Base-by-base conservation (phyloP, 805 yeast species). In the Starmerella gropengiesseri region DNA sequence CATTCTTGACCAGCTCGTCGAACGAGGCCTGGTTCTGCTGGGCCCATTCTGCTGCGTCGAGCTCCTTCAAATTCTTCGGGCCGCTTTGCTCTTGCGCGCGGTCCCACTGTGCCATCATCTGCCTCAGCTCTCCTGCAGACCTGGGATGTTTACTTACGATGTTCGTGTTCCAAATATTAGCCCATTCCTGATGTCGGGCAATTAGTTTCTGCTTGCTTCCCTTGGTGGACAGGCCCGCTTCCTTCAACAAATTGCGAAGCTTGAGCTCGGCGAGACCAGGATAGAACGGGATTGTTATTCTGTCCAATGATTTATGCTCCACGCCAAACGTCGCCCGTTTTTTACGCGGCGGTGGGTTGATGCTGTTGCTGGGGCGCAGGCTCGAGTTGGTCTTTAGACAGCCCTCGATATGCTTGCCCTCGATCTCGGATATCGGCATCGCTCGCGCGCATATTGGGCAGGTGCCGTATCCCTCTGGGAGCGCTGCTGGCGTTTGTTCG, bases 131-230 rank as follows among this genome's bases (percentile, higher is more conserved):
- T 29, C 65, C 61, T 18, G 75, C 77, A 20, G 73, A 60, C 4
- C 72, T 73, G 0, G 94, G 95, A 23, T 66, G 68, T 27, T 71
- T 63, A 5, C 86, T 71, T 55, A 85, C 95, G 32, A 77, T 69
- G 55, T 85, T 85, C 11, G 94, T 78, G 56, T 87, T 87, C 76
- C 78, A 81, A 9, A 85, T 56, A 25, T 77, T 74, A 43, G 80
- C 75, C 64, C 77, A 87, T 50, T 86, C 89, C 48, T 75, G 78
- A 56, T 81, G 81, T 31, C 97, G 62, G 16, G 71, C 61, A 47
- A 82, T 87, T 52, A 86, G 55, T 49, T 74, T 78, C 13, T 61
- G 62, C 46, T 83, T 66, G 1, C 78, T 60, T 0, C 96, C 97
- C 8, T 57, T 59, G 0, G 75, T 66, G 0, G 86, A 72, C 6